Conservation (phyloP, 225 moss, liverwort and hornwort species). For the Climacium dendroides region DNA sequence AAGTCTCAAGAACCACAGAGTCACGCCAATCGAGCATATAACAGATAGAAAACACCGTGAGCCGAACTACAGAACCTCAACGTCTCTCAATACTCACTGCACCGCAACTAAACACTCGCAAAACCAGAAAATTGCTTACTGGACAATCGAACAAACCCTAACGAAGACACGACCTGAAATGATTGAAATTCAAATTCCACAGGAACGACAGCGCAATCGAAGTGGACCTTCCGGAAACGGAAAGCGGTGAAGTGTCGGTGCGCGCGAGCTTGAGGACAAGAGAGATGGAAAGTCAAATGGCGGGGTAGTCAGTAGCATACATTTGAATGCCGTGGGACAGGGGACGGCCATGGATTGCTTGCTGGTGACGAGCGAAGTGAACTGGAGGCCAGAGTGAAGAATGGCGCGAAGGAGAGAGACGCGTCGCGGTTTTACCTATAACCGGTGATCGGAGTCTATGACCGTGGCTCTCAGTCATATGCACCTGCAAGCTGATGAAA, state of each 20-base stretch:
- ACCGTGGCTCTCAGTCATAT: too few species aligned
- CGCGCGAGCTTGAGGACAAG: not conserved
- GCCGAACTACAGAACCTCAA: not conserved
- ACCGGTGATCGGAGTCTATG: not conserved
- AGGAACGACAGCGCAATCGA: not conserved
- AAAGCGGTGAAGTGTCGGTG: not conserved
- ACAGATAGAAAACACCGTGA: not conserved
- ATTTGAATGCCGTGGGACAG: not conserved
- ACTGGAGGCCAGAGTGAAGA: not conserved
- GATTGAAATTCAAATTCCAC: not conserved
- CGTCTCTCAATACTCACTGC: not conserved
- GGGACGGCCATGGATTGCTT: not conserved
- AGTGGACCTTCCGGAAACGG: not conserved
- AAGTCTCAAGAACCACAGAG: not conserved
- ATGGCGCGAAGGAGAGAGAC: slow-evolving; percentile 5
- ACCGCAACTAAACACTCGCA: not conserved
- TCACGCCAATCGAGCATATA: not conserved
- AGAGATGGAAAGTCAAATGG: not conserved
- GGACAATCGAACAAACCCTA: slow-evolving; percentile 5
- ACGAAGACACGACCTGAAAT: not conserved
- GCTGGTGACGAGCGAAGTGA: not conserved
- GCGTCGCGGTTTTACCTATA: not conserved
- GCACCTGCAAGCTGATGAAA: too few species aligned
- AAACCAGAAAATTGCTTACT: not conserved
- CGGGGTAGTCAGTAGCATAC: not conserved